These are phyloP conservation scores for Strigomonas galati DNA, from an alignment of 208 protist species.

Conservation along the genomic window DNA sequence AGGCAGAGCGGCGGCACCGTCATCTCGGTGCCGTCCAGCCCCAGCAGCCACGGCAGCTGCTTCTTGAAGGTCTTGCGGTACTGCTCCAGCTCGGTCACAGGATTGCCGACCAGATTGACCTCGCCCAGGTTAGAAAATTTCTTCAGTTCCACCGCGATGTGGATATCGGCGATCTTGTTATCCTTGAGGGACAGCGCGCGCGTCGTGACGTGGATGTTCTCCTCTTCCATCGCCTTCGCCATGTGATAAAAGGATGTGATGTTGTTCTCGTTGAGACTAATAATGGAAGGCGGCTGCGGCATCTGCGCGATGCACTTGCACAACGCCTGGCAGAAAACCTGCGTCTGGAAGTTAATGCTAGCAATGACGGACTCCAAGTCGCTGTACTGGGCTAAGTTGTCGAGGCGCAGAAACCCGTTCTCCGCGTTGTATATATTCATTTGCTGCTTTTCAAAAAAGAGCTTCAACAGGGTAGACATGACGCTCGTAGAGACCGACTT, in stretches of 20 bases:
- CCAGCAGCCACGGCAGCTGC: conserved; percentile 61
- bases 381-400: conserved; percentile 31
- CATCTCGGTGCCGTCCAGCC: conserved; percentile 56
- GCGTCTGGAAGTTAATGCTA: conserved; percentile 84
- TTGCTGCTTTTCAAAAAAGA: conserved; percentile 89
- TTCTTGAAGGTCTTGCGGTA: conserved; percentile 61
- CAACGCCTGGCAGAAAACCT: conserved; percentile 74
- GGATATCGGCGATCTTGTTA: conserved; percentile 55
- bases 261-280: conserved; percentile 60
- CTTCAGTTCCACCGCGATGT: conserved; percentile 47
- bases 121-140: conserved; percentile 61
- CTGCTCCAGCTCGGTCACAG: conserved; percentile 36
- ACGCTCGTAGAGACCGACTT: conserved; percentile 25
- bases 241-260: conserved; percentile 64
- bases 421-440: conserved; percentile 52
- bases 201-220: conserved; percentile 50
- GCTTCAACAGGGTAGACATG: conserved; percentile 75
- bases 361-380: conserved; percentile 54
- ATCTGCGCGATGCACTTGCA: conserved; percentile 67
- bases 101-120: conserved; percentile 67
- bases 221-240: conserved; percentile 52
- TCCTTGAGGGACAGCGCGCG: conserved; percentile 55
- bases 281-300: conserved; percentile 50
- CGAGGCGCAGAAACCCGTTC: conserved; percentile 54
- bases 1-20: conserved; percentile 48